phyloP scores from a whole-genome alignment of 2,329 filamentous ascomycete species.

The Phialophora chinensis region DNA sequence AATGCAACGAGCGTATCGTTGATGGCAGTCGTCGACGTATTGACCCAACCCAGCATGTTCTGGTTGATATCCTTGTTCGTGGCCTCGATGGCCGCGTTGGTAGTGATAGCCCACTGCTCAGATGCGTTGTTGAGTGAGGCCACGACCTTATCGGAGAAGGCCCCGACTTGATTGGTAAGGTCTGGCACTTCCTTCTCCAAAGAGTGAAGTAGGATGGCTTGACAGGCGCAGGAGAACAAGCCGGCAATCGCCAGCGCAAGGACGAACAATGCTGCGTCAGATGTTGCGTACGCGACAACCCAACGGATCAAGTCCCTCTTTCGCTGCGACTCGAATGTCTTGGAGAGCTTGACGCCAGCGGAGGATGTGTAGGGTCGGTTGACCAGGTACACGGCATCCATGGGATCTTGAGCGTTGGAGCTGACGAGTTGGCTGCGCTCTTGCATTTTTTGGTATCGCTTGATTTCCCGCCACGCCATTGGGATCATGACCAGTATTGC shows the following conservation, averaged over 20 bases:
- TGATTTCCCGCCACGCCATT: conserved; percentile 81
- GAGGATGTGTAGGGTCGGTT: conserved; percentile 78
- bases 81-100: conserved; percentile 72
- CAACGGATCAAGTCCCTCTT: conserved; percentile 78
- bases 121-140: conserved; percentile 74
- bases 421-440: conserved; percentile 70
- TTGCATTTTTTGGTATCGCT: conserved; percentile 75
- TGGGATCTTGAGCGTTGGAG: conserved; percentile 72
- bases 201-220: conserved; percentile 75
- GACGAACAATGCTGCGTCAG: conserved; percentile 81
- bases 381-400: conserved; percentile 88
- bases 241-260: conserved; percentile 82
- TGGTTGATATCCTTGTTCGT: conserved; percentile 77
- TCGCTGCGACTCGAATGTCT: conserved; percentile 65
- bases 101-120: conserved; percentile 73
- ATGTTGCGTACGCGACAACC: conserved; percentile 86
- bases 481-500: conserved; percentile 76
- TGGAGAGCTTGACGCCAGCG: conserved; percentile 66
- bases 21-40: conserved; percentile 78
- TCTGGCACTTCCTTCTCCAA: conserved; percentile 78
- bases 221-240: conserved; percentile 80
- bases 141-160: conserved; percentile 80
- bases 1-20: conserved; percentile 87
- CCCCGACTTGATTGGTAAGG: conserved; percentile 74
- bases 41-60: conserved; percentile 85